These are phyloP conservation scores for Metschnikowia proteae DNA, from an alignment of 805 yeast genomes.

Conservation along the genomic window DNA sequence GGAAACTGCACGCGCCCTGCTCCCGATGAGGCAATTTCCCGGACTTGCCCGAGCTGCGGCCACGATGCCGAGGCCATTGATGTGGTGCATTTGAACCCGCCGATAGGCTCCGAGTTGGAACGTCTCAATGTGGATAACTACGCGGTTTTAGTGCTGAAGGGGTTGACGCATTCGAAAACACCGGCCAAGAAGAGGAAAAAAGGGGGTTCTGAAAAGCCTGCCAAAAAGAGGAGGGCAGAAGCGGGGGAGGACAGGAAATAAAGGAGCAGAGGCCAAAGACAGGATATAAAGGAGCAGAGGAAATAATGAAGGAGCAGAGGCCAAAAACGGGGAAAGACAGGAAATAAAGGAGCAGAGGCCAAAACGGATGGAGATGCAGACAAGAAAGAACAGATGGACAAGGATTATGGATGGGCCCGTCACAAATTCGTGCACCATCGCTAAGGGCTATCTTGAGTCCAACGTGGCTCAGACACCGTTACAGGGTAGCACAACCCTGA, in stretches of 20 bases:
- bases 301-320: too few species aligned
- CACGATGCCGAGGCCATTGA: constrained; percentile 21
- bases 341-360: background rate
- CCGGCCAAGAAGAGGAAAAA: constrained; percentile 7
- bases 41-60: constrained; percentile 33
- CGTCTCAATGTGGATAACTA: constrained; percentile 16
- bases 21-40: background rate
- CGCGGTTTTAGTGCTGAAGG: constrained; percentile 8
- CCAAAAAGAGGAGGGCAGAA: background rate
- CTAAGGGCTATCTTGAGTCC: too few species aligned
- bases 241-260: background rate
- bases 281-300: background rate
- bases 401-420: too few species aligned
- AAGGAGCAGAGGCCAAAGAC: background rate
- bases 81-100: constrained; percentile 31
- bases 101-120: constrained; percentile 8
- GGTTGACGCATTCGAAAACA: constrained; percentile 26
- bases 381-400: background rate
- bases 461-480: too few species aligned
- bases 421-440: too few species aligned
- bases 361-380: background rate
- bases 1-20: background rate
- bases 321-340: background rate
- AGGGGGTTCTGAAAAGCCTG: background rate
- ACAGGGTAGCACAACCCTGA: too few species aligned